Evolutionary conservation across 257 asterid species (phyloP).

Genomic region (Cinchona pubescens): DNA sequence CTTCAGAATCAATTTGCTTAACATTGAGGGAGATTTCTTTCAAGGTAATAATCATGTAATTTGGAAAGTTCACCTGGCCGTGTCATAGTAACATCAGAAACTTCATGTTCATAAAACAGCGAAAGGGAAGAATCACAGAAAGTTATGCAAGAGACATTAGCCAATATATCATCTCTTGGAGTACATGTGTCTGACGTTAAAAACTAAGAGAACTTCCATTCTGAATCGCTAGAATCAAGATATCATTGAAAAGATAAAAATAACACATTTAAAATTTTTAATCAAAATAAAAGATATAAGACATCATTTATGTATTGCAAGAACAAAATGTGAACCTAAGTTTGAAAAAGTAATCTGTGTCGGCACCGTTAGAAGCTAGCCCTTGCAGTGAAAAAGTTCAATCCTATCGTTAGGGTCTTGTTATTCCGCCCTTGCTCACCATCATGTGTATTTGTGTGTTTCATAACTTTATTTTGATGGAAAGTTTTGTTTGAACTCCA

Average conservation of each 20-base stretch:
- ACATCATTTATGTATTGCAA: no score
- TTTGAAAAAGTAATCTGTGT: not conserved
- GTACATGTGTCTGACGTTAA: not conserved
- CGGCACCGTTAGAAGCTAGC: not conserved
- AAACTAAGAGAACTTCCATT: not conserved
- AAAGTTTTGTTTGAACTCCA: no score
- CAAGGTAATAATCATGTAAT: conserved; percentile 54
- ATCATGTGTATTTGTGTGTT: no score
- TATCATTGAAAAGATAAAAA: not conserved
- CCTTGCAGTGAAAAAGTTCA: no score
- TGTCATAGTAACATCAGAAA: conserved; percentile 6
- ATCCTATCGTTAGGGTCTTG: no score
- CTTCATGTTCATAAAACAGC: not conserved
- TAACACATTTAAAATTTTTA: not conserved
- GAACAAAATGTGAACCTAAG: not conserved
- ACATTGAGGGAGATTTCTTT: conserved; percentile 65
- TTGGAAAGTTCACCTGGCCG: conserved; percentile 70
- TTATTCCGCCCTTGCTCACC: no score
- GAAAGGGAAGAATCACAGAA: not conserved
- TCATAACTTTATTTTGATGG: no score
- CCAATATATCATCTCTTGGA: not conserved
- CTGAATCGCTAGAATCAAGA: not conserved
- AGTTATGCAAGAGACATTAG: no score
- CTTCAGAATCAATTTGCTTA: conserved; percentile 79
- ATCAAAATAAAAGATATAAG: not conserved